Conservation (phyloP, 192 early-diverging fungal genomes). For the Rhizophlyctis rosea region DNA sequence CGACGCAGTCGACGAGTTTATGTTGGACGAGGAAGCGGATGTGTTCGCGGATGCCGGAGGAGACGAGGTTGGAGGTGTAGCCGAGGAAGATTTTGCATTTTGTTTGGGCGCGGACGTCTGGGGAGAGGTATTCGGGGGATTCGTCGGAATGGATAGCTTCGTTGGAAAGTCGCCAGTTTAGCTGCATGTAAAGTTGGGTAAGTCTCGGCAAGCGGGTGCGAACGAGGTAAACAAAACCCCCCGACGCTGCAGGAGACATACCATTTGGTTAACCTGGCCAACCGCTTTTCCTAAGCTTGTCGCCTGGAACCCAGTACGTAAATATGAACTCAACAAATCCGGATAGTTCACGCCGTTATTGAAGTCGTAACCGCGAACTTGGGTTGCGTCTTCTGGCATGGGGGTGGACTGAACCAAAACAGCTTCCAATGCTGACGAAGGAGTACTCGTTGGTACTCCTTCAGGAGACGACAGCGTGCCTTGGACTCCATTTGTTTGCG, state of each 20-base stretch:
- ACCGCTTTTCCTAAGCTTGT: conserved; percentile 84
- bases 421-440: conserved; percentile 20
- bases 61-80: conserved; percentile 97
- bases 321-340: conserved; percentile 68
- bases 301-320: conserved; percentile 90
- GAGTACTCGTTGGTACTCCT: too few species aligned
- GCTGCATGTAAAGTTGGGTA: conserved; percentile 13
- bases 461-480: too few species aligned
- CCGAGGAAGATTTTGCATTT: conserved; percentile 98
- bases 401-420: conserved; percentile 56
- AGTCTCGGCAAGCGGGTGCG: background rate
- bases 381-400: conserved; percentile 62
- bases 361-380: conserved; percentile 90
- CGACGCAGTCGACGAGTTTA: conserved; percentile 82
- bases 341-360: conserved; percentile 77
- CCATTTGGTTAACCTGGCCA: conserved; percentile 90
- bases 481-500: too few species aligned
- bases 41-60: conserved; percentile 88
- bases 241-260: conserved; percentile 27
- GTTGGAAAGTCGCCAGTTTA: conserved; percentile 79
- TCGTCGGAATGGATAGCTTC: conserved; percentile 70
- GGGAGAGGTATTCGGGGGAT: conserved; percentile 56
- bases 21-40: conserved; percentile 90
- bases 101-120: conserved; percentile 54
- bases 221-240: background rate